Base-by-base conservation (phyloP, 176 grass and related monocot genomes). In the Musa beccarii region DNA sequence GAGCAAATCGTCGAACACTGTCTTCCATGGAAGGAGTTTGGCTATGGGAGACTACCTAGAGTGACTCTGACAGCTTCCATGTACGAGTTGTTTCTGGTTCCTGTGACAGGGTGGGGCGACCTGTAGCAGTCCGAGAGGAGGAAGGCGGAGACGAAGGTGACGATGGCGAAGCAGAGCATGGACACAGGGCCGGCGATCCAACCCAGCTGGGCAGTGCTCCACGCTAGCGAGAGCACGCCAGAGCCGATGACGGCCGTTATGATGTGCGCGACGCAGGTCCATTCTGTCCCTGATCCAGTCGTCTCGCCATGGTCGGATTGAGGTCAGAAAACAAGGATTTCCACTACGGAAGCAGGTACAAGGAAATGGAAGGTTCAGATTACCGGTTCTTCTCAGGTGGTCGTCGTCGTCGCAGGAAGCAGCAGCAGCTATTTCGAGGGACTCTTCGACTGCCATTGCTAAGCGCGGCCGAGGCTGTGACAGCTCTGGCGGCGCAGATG, bases 211-310 rank as follows among this genome's bases (percentile, higher is more conserved):
- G 86, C 81, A 26, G 83, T 82, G 83, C 89, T 88, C 86, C 86
- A 92, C 10, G 89, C 80, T 8, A 92, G 83, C 54, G 89, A 86
- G 0, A 92, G 81, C 78, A 92, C 86, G 75, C 89, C 89, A 62
- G 51, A 64, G 17, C 89, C 89, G 75, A 92, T 92, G 2, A 92
- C 75, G 3, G 75, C 86, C 1, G 89, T 92, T 86, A 92, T 88
- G 75, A 92, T 82, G 78, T 92, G 89, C 10, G 89, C 86, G 9
- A 88, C 78, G 66, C 89, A 92, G 15, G 86, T 92, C 86, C 89
- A 92, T 1, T 86, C 2, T 0, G 82, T 86, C 8, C 86, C 89
- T 89, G 83, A 11, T 63, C 22, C 22, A n/a, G 23, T 70, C 34
- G 15, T 20, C 43, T 53, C 24, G 17, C 53, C 67, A 20, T 17